A percentile compares a stretch with the other conserved stretches of the same genome.
Conservation (phyloP, 2,329 filamentous ascomycete genomes). For the Grosmannia clavigera region DNA sequence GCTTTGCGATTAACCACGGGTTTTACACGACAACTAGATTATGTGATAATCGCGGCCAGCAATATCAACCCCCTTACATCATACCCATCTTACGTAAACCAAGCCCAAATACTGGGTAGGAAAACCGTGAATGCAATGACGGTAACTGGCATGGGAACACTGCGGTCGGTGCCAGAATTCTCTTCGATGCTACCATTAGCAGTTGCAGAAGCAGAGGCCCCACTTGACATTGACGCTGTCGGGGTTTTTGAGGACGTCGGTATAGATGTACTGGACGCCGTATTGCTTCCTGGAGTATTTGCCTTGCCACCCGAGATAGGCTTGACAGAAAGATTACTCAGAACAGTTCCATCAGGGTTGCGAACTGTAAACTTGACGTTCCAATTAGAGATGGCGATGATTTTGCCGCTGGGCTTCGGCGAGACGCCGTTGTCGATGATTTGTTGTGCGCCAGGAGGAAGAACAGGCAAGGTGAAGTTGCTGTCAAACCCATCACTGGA, state of each 20-base stretch:
- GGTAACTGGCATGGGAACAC: conserved; percentile 5
- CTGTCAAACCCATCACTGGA: conserved; percentile 51
- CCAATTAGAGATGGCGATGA: conserved; percentile 47
- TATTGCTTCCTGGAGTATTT: conserved; percentile 34
- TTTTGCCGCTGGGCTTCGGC: conserved; percentile 49
- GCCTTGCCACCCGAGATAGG: conserved; percentile 29
- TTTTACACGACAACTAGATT: too few relatives aligned
- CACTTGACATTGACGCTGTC: background rate
- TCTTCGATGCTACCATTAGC: conserved; percentile 8
- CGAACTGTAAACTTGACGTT: conserved; percentile 45
- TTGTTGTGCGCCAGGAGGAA: conserved; percentile 53
- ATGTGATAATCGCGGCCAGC: background rate
- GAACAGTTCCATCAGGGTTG: conserved; percentile 51
- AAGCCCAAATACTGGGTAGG: conserved; percentile 5
- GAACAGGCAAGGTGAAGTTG: conserved; percentile 65
- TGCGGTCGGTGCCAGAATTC: conserved; percentile 9
- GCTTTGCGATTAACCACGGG: too few relatives aligned
- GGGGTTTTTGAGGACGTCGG: conserved; percentile 6
- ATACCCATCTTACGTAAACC: conserved; percentile 3
- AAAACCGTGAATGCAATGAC: conserved; percentile 1
- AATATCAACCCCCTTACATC: background rate
- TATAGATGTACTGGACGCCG: conserved; percentile 5
- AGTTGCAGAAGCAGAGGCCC: background rate
- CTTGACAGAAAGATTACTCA: conserved; percentile 35
- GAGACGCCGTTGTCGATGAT: conserved; percentile 68